A percentile compares a stretch with the other conserved stretches of the same genome.
These are phyloP conservation scores for Triadica sebifera DNA, from an alignment of 345 rosid genomes.

Conservation along the genomic window DNA sequence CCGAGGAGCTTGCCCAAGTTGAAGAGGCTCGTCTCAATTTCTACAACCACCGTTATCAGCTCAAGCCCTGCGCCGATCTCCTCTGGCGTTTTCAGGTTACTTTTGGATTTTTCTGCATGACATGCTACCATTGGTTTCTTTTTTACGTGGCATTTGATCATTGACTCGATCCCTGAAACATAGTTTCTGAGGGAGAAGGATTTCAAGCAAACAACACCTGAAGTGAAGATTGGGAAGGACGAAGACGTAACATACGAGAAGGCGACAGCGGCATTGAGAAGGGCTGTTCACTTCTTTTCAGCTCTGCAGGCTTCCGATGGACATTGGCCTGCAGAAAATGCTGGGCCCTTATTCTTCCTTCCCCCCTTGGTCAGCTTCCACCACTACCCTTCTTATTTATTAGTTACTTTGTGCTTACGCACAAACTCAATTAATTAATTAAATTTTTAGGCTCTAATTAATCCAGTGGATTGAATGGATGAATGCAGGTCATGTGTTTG, in stretches of 20 bases:
- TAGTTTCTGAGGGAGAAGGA: conserved; percentile 24
- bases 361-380: not conserved
- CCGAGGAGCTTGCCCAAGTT: conserved; percentile 10
- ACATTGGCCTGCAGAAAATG: conserved; percentile 18
- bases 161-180: no score
- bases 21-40: conserved; percentile 12
- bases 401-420: not conserved
- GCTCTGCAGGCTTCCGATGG: conserved; percentile 29
- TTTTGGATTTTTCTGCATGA: no score
- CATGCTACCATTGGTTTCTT: no score
- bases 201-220: conserved; percentile 14
- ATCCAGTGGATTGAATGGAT: not conserved
- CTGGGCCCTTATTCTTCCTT: not conserved
- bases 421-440: not conserved
- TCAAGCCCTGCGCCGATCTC: conserved; percentile 18
- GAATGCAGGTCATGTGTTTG: conserved; percentile 18
- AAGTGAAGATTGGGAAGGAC: conserved; percentile 9
- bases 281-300: conserved; percentile 24
- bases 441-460: not conserved
- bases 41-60: conserved; percentile 8
- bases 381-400: not conserved
- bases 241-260: conserved; percentile 20
- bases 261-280: conserved; percentile 17
- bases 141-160: no score
- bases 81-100: conserved; percentile 25